Base-by-base conservation (phyloP, 805 yeast genomes). In the Phaffomyces opuntiae region DNA sequence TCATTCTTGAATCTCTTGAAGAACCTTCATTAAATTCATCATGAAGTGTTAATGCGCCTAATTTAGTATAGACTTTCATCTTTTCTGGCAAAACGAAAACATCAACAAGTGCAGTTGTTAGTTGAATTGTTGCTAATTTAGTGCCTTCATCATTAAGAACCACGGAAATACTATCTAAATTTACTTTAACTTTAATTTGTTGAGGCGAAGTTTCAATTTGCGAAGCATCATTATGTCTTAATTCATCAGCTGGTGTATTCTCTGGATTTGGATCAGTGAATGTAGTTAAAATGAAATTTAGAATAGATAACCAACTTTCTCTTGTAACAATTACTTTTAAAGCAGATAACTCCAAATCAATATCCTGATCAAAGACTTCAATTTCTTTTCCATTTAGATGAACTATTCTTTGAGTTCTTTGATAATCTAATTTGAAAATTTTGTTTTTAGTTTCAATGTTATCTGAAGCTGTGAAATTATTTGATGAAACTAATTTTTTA, bases 91-190 rank as follows among this genome's bases (percentile, higher is more conserved):
- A 64, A 36, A 90, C 59, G 27, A 79, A 70, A 7, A 87, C 79
- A 16, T 72, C 66, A 43, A 88, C 73, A 44, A 76, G 75, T 3
- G 96, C 96, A 11, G 84, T 76, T 38, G 87, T 80, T 46, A 93
- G 69, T 39, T 78, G 74, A 49, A 90, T 59, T 0, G 96, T 87
- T 0, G 96, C 96, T 38, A 93, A 63, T 53, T 84, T 83, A 42
- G 82, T 72, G 5, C 90, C 83, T 47, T 88, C 95, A 57, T 91
- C 97, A 57, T 87, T 85, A 42, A 93, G 67, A 5, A 87, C 78
- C 41, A 87, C 60, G 9, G 81, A 78, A 13, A 91, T 77, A 57
- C 96, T 81, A 39, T 81, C 87, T 56, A 93, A 67, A 40, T 75
- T 74, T 29, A 91, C 70, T 31, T 74, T 70, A 29, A 90, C 83